Percentiles rank a stretch among this genome's conserved stretches.
These are phyloP conservation scores for Boletus vinaceobasis DNA, from an alignment of 768 basidiomycete species.

Conservation along the genomic window DNA sequence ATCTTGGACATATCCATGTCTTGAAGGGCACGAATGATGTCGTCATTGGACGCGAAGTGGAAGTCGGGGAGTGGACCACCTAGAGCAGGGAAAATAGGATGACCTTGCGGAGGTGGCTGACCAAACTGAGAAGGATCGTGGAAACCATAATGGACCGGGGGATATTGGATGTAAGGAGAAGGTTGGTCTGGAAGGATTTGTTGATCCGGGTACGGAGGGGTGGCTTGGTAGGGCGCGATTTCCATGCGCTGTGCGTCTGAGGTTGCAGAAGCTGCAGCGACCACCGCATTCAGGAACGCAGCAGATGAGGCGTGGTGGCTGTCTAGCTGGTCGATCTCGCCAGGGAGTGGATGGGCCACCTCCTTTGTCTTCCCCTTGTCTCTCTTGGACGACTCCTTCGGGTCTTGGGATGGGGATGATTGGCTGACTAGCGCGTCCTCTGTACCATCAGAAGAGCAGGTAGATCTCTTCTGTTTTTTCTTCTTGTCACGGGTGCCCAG, in stretches of 20 bases:
- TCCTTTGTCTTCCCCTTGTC: slow-evolving; percentile 34
- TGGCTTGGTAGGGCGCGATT: slow-evolving; percentile 26
- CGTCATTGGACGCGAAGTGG: slow-evolving; percentile 60
- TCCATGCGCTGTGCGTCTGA: slow-evolving; percentile 33
- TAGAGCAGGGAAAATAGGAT: slow-evolving; percentile 23
- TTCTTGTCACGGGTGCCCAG: slow-evolving; percentile 28
- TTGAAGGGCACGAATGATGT: slow-evolving; percentile 69
- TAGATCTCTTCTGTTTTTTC: slow-evolving; percentile 32
- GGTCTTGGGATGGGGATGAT: neutral
- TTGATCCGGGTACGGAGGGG: slow-evolving; percentile 34
- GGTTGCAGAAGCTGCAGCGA: slow-evolving; percentile 59
- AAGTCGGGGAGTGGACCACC: slow-evolving; percentile 33
- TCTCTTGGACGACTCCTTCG: slow-evolving; percentile 27
- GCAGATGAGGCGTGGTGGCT: slow-evolving; percentile 48
- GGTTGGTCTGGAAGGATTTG: slow-evolving; percentile 28
- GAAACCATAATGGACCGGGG: slow-evolving; percentile 29
- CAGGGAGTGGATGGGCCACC: slow-evolving; percentile 32
- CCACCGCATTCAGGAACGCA: slow-evolving; percentile 61
- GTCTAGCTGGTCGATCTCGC: slow-evolving; percentile 27
- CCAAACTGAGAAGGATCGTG: slow-evolving; percentile 28
- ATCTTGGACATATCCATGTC: slow-evolving; percentile 68
- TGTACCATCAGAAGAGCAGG: neutral
- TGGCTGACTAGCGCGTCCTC: slow-evolving; percentile 19
- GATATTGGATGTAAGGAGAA: slow-evolving; percentile 28
- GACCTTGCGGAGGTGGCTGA: slow-evolving; percentile 27